Evolutionary conservation across 2,329 filamentous ascomycete genomes (phyloP).

Genomic region (Cladosporium sp.): DNA sequence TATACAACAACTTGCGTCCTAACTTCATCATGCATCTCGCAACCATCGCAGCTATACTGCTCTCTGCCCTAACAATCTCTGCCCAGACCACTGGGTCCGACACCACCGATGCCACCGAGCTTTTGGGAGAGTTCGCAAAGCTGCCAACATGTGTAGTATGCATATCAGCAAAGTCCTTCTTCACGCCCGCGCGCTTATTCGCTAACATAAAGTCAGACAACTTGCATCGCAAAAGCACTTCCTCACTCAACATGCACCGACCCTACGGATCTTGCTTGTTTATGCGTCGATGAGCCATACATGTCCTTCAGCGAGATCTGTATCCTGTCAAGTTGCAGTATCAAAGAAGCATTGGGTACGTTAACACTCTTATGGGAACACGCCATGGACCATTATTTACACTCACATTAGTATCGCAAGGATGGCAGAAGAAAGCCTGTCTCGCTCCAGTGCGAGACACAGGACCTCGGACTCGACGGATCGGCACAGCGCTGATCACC

Average conservation of each 20-base stretch:
- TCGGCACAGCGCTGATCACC: not conserved
- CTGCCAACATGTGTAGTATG: conserved; percentile 9
- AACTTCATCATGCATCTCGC: not conserved
- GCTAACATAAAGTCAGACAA: not conserved
- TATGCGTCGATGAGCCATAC: not conserved
- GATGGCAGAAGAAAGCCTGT: conserved; percentile 13
- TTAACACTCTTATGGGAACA: not conserved
- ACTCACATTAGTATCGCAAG: not conserved
- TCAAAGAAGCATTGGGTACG: not conserved
- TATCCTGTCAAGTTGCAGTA: not conserved
- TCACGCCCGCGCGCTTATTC: accelerated
- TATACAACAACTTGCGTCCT: too few species aligned
- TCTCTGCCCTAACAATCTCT: not conserved
- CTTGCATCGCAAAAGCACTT: not conserved
- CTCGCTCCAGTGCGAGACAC: not conserved
- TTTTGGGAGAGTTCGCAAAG: not conserved
- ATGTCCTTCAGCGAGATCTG: not conserved
- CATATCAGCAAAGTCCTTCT: not conserved
- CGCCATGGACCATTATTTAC: not conserved
- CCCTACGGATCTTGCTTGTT: conserved; percentile 5
- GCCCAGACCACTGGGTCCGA: not conserved
- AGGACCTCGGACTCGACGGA: not conserved
- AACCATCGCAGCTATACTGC: not conserved
- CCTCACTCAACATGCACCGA: not conserved
- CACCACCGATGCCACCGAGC: not conserved